Conservation (phyloP, 2,329 filamentous ascomycete genomes). For the Colletotrichum caudatum region DNA sequence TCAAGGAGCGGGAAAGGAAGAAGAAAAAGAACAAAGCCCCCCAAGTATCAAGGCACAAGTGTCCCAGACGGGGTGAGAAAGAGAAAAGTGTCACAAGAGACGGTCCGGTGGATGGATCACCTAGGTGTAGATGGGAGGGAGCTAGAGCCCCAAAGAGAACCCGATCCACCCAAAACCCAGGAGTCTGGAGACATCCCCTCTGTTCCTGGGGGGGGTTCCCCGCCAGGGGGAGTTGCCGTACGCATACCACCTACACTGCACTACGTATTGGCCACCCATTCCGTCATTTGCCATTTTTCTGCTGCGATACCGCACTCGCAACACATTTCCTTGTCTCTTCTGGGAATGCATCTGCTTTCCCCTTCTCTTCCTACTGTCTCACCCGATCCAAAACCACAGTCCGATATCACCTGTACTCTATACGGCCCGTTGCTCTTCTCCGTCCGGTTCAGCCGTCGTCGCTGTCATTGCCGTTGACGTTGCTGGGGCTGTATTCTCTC, state of each 20-base stretch:
- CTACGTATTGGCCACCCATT: slow-evolving; percentile 12
- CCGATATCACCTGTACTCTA: background rate
- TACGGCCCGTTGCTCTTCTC: background rate
- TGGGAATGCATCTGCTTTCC: slow-evolving; percentile 22
- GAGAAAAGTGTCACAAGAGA: background rate
- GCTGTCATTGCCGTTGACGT: background rate
- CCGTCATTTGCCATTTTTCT: slow-evolving; percentile 41
- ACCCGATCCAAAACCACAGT: background rate
- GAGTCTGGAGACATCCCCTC: slow-evolving; percentile 1
- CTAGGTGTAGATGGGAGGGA: slow-evolving; percentile 6
- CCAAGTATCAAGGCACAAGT: background rate
- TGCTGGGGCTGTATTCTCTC: background rate
- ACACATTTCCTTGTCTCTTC: background rate
- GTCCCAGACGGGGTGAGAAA: background rate
- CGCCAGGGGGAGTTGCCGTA: slow-evolving; percentile 2
- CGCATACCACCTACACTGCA: no score
- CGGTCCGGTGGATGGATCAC: no score
- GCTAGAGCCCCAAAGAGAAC: slow-evolving; percentile 19
- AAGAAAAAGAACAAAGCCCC: background rate
- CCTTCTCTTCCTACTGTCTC: slow-evolving; percentile 14
- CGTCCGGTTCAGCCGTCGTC: background rate
- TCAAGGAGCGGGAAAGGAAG: background rate
- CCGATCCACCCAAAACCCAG: slow-evolving; percentile 31
- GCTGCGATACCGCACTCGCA: slow-evolving; percentile 32
- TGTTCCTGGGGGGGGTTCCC: slow-evolving; percentile 30